These are phyloP conservation scores for Calonectria pteridis DNA, from an alignment of 2,329 filamentous ascomycete species.

Conservation along the genomic window DNA sequence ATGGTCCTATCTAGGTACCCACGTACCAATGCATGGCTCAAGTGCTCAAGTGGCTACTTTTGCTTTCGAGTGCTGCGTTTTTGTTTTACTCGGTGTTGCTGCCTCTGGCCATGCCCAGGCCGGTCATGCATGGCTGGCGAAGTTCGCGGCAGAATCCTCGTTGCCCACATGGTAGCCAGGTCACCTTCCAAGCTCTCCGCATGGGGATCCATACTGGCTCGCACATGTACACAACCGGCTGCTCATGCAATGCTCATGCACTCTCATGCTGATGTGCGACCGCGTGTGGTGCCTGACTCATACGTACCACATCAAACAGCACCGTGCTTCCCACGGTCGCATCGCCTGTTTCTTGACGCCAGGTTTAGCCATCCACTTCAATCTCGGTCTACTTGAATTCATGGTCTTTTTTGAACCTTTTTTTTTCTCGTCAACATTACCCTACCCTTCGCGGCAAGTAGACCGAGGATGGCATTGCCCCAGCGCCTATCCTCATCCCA, in stretches of 20 bases:
- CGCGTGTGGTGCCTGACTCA: conserved; percentile 29
- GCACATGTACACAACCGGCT: conserved; percentile 10
- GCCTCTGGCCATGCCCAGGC: not conserved
- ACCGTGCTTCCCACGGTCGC: not conserved
- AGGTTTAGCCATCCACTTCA: not conserved
- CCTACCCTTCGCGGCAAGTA: not conserved
- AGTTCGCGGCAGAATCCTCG: conserved; percentile 24
- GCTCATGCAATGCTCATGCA: conserved; percentile 12
- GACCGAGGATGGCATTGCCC: not conserved
- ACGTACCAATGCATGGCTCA: not conserved
- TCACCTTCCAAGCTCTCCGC: conserved; percentile 9
- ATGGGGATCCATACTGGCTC: conserved; percentile 12
- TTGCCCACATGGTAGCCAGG: conserved; percentile 29
- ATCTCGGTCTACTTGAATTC: not conserved
- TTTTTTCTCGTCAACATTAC: not conserved
- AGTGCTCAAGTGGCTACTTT: not conserved
- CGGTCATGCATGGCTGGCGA: conserved; percentile 15
- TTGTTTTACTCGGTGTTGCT: not conserved
- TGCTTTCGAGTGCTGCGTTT: not conserved
- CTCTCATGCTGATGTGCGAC: conserved; percentile 9
- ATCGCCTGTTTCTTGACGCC: not conserved
- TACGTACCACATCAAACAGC: conserved; percentile 26
- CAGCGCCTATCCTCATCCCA: conserved; percentile 13
- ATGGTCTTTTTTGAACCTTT: not conserved
- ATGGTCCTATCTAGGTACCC: not conserved